A percentile compares a stretch with the other conserved stretches of the same genome.
phyloP scores from a whole-genome alignment of 805 yeast genomes.

The Candida patagonica region DNA sequence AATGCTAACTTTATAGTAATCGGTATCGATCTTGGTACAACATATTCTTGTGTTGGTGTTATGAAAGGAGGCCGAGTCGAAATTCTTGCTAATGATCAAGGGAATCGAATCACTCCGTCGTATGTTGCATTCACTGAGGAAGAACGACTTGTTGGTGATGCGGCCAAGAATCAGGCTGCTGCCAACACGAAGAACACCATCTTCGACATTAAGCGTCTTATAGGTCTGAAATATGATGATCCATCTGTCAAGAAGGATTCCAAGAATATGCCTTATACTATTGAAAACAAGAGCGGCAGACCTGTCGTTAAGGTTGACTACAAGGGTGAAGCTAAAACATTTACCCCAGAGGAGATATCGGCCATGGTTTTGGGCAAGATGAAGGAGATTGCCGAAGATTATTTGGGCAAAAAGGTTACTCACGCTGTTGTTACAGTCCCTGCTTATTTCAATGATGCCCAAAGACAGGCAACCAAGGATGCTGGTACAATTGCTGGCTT shows the following conservation, averaged over 20 bases:
- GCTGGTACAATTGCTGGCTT: conserved; percentile 90
- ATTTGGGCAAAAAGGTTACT: conserved; percentile 72
- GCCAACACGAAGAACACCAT: conserved; percentile 79
- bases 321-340: conserved; percentile 64
- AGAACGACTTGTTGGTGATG: conserved; percentile 91
- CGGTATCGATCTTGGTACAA: conserved; percentile 96
- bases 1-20: conserved; percentile 38
- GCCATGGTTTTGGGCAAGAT: conserved; percentile 87
- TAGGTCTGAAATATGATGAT: conserved; percentile 75
- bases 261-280: conserved; percentile 72
- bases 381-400: conserved; percentile 89
- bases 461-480: conserved; percentile 89
- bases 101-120: conserved; percentile 94
- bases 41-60: conserved; percentile 93
- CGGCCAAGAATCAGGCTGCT: conserved; percentile 94
- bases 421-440: conserved; percentile 92
- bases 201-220: conserved; percentile 85
- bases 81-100: conserved; percentile 91
- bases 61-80: conserved; percentile 81
- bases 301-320: conserved; percentile 73
- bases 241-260: conserved; percentile 70
- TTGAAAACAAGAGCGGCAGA: conserved; percentile 63
- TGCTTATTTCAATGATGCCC: conserved; percentile 89
- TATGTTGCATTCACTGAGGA: conserved; percentile 88
- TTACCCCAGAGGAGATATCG: conserved; percentile 88